A percentile compares a stretch with the other conserved stretches of the same genome.
Evolutionary conservation across 179 eudicot genomes (phyloP).

Genomic region (Camellia oleifera): DNA sequence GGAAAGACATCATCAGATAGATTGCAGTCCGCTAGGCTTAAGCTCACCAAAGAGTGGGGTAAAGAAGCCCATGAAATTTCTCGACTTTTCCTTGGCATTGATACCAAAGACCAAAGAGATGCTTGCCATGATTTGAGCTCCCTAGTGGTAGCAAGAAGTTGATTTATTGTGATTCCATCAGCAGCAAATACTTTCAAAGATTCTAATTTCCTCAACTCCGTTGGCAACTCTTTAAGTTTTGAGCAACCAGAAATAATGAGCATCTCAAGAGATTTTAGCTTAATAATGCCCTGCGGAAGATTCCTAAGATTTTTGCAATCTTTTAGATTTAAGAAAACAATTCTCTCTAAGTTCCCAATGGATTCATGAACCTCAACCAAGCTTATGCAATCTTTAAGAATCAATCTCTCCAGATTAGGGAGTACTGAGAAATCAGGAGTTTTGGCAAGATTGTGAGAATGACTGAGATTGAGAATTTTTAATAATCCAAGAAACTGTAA

Average conservation of each 20-base stretch:
- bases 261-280: background rate
- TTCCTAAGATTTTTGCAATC: background rate
- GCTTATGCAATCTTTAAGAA: background rate
- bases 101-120: background rate
- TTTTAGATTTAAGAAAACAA: background rate
- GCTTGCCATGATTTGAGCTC: background rate
- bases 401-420: background rate
- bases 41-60: background rate
- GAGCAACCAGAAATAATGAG: conserved; percentile 1
- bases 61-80: background rate
- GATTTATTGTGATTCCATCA: background rate
- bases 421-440: background rate
- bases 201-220: background rate
- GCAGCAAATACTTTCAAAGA: background rate
- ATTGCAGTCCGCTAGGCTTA: background rate
- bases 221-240: background rate
- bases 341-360: background rate
- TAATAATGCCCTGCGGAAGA: background rate
- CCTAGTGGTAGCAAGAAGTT: background rate
- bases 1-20: background rate
- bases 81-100: background rate
- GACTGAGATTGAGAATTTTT: background rate
- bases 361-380: background rate
- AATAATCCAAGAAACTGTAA: background rate
- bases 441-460: background rate